Evolutionary conservation across 139 green algal species (phyloP).

Genomic region (Coccomyxa sp.): DNA sequence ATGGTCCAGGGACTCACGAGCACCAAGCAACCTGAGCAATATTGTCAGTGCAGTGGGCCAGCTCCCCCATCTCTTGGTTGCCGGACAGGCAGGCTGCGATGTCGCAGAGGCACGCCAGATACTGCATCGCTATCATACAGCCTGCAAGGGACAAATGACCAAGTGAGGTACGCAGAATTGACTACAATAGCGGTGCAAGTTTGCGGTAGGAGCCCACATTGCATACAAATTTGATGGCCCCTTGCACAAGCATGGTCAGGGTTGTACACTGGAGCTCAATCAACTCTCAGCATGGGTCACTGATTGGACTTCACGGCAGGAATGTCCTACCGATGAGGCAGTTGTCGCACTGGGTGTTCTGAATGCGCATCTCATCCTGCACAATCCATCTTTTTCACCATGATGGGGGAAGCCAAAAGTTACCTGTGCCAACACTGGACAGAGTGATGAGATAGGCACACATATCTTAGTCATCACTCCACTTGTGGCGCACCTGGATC

Average conservation of each 20-base stretch:
- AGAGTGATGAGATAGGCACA: too few relatives aligned
- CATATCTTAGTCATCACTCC: too few relatives aligned
- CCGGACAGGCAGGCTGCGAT: slow-evolving; percentile 75
- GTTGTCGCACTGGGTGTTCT: slow-evolving; percentile 37
- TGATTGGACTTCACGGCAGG: too few relatives aligned
- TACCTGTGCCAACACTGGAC: too few relatives aligned
- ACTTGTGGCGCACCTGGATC: slow-evolving; percentile 49
- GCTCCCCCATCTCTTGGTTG: slow-evolving; percentile 51
- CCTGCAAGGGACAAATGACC: neutral
- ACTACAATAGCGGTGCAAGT: too few relatives aligned
- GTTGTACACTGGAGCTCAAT: too few relatives aligned
- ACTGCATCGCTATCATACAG: slow-evolving; percentile 44
- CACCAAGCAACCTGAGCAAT: slow-evolving; percentile 77
- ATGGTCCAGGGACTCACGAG: slow-evolving; percentile 43
- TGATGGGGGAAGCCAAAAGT: slow-evolving; percentile 12
- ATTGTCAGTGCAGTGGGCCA: slow-evolving; percentile 64
- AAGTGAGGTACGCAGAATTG: neutral
- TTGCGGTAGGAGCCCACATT: too few relatives aligned
- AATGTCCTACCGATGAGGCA: neutral
- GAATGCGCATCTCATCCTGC: slow-evolving; percentile 72
- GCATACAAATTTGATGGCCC: too few relatives aligned
- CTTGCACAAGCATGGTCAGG: too few relatives aligned
- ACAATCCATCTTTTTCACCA: slow-evolving; percentile 62
- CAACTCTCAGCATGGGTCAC: too few relatives aligned
- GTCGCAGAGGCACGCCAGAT: slow-evolving; percentile 82